Percentiles rank a stretch among this genome's conserved stretches.
These are phyloP conservation scores for Xylaria multiplex DNA, from an alignment of 2,329 filamentous ascomycete genomes.

Conservation along the genomic window DNA sequence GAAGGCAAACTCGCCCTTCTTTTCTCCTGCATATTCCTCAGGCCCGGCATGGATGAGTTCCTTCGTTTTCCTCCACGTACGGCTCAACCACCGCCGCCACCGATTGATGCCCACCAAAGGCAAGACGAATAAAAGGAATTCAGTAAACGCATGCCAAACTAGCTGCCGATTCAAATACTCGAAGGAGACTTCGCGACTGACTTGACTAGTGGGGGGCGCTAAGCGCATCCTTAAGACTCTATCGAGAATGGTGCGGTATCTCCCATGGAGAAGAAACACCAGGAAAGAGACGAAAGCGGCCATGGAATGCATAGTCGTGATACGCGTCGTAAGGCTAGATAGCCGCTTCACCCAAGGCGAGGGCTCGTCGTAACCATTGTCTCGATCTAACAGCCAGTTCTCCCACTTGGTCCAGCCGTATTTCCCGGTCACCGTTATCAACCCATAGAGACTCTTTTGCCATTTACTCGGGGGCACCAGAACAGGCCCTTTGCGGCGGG, in stretches of 20 bases:
- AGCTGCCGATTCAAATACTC: conserved; percentile 97
- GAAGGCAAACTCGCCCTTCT: conserved; percentile 81
- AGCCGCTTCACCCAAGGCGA: conserved; percentile 64
- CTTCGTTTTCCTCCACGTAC: conserved; percentile 85
- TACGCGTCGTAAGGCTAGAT: conserved; percentile 73
- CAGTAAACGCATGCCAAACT: conserved; percentile 99
- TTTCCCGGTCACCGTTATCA: conserved; percentile 85
- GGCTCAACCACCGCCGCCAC: conserved; percentile 89
- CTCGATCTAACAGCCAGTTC: conserved; percentile 79
- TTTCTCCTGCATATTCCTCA: conserved; percentile 61
- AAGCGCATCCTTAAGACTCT: conserved; percentile 85
- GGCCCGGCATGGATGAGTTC: conserved; percentile 65
- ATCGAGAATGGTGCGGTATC: conserved; percentile 91
- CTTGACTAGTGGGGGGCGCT: conserved; percentile 83
- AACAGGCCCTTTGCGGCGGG: conserved; percentile 70
- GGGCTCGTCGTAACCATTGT: conserved; percentile 76
- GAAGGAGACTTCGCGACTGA: conserved; percentile 92
- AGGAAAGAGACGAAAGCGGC: conserved; percentile 88
- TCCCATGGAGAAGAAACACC: conserved; percentile 88
- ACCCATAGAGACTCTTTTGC: conserved; percentile 86
- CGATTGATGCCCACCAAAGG: conserved; percentile 93
- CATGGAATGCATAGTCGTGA: conserved; percentile 80
- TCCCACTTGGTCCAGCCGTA: conserved; percentile 96
- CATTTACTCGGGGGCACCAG: conserved; percentile 76
- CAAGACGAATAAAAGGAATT: conserved; percentile 97